Conservation (phyloP, 345 rosid species). For the Camelina neglecta region DNA sequence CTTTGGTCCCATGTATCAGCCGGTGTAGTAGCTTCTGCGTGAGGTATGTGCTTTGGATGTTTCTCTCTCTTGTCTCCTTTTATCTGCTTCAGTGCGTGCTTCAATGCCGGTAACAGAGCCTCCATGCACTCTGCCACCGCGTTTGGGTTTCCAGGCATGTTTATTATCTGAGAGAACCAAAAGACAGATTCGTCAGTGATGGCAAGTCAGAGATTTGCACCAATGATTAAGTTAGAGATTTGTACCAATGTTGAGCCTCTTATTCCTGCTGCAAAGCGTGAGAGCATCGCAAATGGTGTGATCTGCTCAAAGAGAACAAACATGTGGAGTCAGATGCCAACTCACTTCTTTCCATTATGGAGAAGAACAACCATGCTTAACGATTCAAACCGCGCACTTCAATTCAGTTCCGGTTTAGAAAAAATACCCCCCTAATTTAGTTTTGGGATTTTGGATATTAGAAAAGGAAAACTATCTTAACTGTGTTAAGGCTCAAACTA, state of each 20-base stretch:
- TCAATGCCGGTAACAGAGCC: conserved; percentile 83
- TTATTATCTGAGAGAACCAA: conserved; percentile 65
- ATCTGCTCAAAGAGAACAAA: conserved; percentile 55
- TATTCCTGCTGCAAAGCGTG: conserved; percentile 92
- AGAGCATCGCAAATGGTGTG: conserved; percentile 95
- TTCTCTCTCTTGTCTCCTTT: conserved; percentile 95
- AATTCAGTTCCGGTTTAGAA: too few species aligned
- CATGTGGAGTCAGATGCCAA: conserved; percentile 12
- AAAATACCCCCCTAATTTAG: background rate
- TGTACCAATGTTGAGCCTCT: conserved; percentile 94
- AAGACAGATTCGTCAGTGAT: conserved; percentile 19
- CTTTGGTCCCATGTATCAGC: conserved; percentile 76
- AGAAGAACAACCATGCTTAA: background rate
- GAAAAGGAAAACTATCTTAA: background rate
- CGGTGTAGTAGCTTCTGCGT: conserved; percentile 59
- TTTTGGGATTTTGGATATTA: background rate
- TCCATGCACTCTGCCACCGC: conserved; percentile 96
- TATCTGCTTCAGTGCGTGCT: conserved; percentile 87
- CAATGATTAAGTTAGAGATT: background rate
- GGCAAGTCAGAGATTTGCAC: conserved; percentile 2
- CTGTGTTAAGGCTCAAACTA: too few species aligned
- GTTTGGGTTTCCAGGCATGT: conserved; percentile 98
- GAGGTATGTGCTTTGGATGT: conserved; percentile 87
- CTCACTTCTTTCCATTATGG: background rate
- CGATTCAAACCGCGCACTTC: background rate